phyloP scores from a whole-genome alignment of 2,329 filamentous ascomycete species.

The Fusarium nurragi region DNA sequence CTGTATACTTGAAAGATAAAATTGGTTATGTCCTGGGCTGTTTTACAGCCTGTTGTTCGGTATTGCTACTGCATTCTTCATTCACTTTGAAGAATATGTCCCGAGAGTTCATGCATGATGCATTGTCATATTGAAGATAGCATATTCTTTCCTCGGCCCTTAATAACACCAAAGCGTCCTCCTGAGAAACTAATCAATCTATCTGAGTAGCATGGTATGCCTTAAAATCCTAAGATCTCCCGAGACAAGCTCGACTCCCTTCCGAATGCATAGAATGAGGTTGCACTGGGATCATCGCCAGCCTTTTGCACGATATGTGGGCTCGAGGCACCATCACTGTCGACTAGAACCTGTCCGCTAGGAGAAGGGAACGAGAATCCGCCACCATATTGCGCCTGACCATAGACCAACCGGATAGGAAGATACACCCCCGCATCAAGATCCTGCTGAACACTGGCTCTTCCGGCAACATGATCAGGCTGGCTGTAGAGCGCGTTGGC shows the following conservation, averaged over 20 bases:
- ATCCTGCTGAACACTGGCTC: fast-evolving
- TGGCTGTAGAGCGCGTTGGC: conserved; percentile 10
- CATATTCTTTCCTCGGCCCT: too few relatives aligned
- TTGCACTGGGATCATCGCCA: neutral
- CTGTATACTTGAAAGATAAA: conserved; percentile 5
- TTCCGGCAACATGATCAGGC: conserved; percentile 1
- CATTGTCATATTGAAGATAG: too few relatives aligned
- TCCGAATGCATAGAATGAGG: fast-evolving
- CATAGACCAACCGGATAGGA: neutral
- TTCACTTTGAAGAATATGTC: too few relatives aligned
- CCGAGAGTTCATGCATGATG: too few relatives aligned
- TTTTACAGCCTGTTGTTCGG: too few relatives aligned
- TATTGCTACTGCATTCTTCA: neutral
- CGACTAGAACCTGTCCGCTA: neutral
- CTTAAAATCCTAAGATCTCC: too few relatives aligned
- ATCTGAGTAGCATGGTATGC: too few relatives aligned
- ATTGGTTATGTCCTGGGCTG: neutral
- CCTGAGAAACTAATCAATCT: too few relatives aligned
- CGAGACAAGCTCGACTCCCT: neutral
- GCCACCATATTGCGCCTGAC: conserved; percentile 1
- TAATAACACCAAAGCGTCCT: too few relatives aligned
- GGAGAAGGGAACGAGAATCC: neutral
- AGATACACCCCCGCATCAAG: neutral
- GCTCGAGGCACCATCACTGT: neutral
- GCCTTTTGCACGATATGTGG: neutral